Evolutionary conservation across 768 basidiomycete genomes (phyloP).

Genomic region (Boletus reticulatus): DNA sequence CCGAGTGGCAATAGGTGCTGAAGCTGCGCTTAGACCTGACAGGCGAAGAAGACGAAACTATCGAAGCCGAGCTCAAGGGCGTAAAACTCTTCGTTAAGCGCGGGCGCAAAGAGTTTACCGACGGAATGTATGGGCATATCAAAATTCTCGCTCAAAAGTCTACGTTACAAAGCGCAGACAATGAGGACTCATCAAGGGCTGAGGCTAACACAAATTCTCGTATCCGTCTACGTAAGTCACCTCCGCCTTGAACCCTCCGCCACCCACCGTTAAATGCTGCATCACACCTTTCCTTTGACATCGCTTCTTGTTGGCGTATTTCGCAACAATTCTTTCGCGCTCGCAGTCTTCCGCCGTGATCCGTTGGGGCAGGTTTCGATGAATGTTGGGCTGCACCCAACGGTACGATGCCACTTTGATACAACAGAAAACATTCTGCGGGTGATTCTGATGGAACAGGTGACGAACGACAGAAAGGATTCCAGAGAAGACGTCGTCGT

Average conservation of each 20-base stretch:
- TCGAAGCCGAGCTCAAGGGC: constrained; percentile 55
- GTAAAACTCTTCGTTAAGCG: constrained; percentile 50
- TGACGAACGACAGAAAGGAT: constrained; percentile 25
- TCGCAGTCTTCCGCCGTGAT: constrained; percentile 65
- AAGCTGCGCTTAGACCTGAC: constrained; percentile 35
- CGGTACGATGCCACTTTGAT: constrained; percentile 59
- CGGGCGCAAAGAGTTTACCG: constrained; percentile 48
- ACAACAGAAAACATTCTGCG: constrained; percentile 54
- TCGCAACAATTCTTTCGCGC: neutral
- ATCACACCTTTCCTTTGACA: constrained; percentile 2
- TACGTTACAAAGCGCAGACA: neutral
- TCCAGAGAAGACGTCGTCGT: constrained; percentile 46
- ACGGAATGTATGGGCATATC: constrained; percentile 58
- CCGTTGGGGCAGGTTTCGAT: constrained; percentile 69
- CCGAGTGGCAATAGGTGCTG: neutral
- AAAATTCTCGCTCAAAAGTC: constrained; percentile 49
- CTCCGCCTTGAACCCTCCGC: constrained; percentile 17
- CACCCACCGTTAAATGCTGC: constrained; percentile 17
- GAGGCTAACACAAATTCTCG: constrained; percentile 17
- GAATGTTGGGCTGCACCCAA: constrained; percentile 55
- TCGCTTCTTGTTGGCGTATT: neutral
- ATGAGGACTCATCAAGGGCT: neutral
- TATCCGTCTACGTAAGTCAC: constrained; percentile 33
- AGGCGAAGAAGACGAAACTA: constrained; percentile 65
- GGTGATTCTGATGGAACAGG: constrained; percentile 50